phyloP scores from a whole-genome alignment of 2,329 filamentous ascomycete species.

The Neurospora sp. region DNA sequence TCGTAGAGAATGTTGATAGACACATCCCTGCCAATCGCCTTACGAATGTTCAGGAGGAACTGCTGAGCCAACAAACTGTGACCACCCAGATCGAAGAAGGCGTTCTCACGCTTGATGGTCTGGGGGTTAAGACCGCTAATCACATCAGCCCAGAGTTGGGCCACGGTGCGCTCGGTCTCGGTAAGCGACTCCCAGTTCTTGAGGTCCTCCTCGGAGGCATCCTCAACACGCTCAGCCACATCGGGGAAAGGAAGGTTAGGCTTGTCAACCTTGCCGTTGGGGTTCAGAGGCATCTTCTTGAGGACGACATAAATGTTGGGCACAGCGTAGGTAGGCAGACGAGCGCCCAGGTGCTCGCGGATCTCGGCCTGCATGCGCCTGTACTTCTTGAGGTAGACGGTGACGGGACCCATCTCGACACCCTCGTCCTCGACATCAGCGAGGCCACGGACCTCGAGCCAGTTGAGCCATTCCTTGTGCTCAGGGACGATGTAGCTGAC shows the following conservation, averaged over 20 bases:
- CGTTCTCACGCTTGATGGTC: conserved; percentile 48
- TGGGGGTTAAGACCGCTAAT: conserved; percentile 58
- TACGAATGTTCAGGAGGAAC: conserved; percentile 59
- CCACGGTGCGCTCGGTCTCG: conserved; percentile 56
- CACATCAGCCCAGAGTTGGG: conserved; percentile 64
- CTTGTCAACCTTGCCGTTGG: conserved; percentile 79
- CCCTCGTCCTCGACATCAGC: conserved; percentile 47
- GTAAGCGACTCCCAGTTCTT: conserved; percentile 31
- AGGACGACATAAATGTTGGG: conserved; percentile 67
- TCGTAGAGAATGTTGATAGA: conserved; percentile 63
- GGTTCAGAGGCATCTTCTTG: conserved; percentile 65
- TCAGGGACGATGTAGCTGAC: conserved; percentile 90
- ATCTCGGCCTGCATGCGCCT: conserved; percentile 38
- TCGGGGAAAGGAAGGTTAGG: conserved; percentile 74
- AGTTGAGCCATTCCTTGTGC: conserved; percentile 60
- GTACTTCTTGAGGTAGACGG: conserved; percentile 35
- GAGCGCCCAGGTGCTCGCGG: conserved; percentile 58
- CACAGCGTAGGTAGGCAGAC: conserved; percentile 65
- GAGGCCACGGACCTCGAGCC: conserved; percentile 46
- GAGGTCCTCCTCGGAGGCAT: conserved; percentile 32
- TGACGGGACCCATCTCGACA: conserved; percentile 32
- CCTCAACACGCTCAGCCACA: conserved; percentile 50
- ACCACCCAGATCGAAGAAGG: conserved; percentile 74
- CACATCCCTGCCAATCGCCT: conserved; percentile 37
- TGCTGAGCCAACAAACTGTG: conserved; percentile 75